Evolutionary conservation across 1,139 yeast genomes (phyloP), one percentile per base, ranked within the genome.

Genomic region (Debaryomyces singareniensis): DNA sequence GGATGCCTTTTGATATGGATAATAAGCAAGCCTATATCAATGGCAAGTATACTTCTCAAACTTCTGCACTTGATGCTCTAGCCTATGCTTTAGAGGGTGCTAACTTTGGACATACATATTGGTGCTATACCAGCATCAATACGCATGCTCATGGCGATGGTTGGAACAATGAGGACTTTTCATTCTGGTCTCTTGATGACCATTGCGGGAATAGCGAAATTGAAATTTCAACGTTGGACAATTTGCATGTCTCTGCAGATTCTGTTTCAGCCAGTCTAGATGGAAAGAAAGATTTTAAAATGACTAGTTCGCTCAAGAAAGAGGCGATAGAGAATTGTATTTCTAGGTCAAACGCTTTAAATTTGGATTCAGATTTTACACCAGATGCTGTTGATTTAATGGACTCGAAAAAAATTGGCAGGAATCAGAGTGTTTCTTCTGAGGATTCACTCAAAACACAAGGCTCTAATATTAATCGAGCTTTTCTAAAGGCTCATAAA

Each of bases 1-100:
- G 98, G 3, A 84, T 89, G 79, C 97, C 98, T 2, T 86, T 79
- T 53, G 96, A 91, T 53, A 83, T 89, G 95, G 91, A 89, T 50
- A 68, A 72, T 35, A 81, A 80, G 44, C 61, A 58, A 27, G 84
- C 96, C 0, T 87, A 73, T 47, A 49, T 51, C 1, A 68, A 65
- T 32, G 86, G 89, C 44, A 71, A 76, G 37, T 87, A 75, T 48
- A 55, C 66, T 9, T 69, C 85, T 1, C 97, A 89, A 47, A 79
- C 83, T 3, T 64, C 73, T 5, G 96, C 96, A 0, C 59, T 85
- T 53, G 96, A 89, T 59, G 95, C 96, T 0, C 54, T 87, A 28
- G 68, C 79, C 15, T 72, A 61, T 45, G 96, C 94, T 0, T 58
- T 89, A 28, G 97, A 89, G 49, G 78, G 78, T 1, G 69, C 77